These are phyloP conservation scores for Chlorophyllum brunneum DNA, from an alignment of 768 basidiomycete genomes.

Conservation along the genomic window DNA sequence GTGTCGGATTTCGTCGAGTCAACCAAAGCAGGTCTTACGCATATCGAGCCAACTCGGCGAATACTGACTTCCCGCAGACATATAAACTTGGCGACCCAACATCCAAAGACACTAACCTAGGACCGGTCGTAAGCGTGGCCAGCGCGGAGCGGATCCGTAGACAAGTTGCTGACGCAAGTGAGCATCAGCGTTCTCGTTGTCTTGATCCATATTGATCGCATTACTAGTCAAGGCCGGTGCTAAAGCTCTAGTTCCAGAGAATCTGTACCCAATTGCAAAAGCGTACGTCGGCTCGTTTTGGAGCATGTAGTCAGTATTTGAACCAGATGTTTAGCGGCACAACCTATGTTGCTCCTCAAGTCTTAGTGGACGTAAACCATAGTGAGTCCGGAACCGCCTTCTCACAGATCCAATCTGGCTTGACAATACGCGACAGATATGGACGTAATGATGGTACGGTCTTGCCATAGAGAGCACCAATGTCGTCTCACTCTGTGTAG, in stretches of 20 bases:
- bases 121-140: slow-evolving; percentile 88
- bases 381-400: slow-evolving; percentile 42
- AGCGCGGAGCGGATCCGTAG: slow-evolving; percentile 83
- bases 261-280: slow-evolving; percentile 63
- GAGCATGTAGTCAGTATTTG: neutral
- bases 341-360: slow-evolving; percentile 87
- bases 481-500: slow-evolving; percentile 26
- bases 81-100: slow-evolving; percentile 91
- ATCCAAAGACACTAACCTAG: slow-evolving; percentile 67
- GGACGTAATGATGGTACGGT: slow-evolving; percentile 83
- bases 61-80: slow-evolving; percentile 35
- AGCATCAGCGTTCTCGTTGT: slow-evolving; percentile 17
- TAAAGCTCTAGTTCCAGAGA: slow-evolving; percentile 64
- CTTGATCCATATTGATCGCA: neutral
- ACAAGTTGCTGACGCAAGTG: slow-evolving; percentile 83
- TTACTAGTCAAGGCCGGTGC: slow-evolving; percentile 74
- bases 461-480: neutral
- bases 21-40: slow-evolving; percentile 51
- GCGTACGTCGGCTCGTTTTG: slow-evolving; percentile 39
- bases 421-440: slow-evolving; percentile 48
- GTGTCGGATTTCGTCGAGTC: slow-evolving; percentile 68
- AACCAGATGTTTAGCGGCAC: slow-evolving; percentile 50
- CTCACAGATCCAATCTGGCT: neutral
- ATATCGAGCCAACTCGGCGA: neutral
- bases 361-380: slow-evolving; percentile 86